Evolutionary conservation across 2,329 filamentous ascomycete genomes (phyloP), one percentile per base, ranked within the genome.

Genomic region (Aureobasidium melanogenum): DNA sequence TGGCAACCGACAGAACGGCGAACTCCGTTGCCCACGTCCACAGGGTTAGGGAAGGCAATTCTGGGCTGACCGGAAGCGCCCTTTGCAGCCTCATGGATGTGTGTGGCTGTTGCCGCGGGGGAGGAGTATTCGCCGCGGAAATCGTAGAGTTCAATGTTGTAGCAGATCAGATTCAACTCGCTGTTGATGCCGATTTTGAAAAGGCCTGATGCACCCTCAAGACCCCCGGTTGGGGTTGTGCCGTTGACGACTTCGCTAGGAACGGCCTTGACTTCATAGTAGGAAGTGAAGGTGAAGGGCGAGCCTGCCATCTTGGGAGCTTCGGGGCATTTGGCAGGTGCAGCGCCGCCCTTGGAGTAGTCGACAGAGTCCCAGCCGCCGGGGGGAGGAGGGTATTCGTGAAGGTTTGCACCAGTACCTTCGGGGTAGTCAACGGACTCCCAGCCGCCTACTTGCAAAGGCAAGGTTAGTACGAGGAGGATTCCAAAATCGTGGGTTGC

Each of bases 141-240:
- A 63, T 74, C 74, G 46, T 73, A 69, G 48, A 83, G 72, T 39
- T 75, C 79, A 69, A 83, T 82, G 72, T 82, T 78, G 67, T 75
- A 77, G 74, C 75, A 77, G 69, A 78, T 76, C 55, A 71, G 69
- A 67, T 78, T 73, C 60, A 72, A 66, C 15, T 72, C 66, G 30
- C 75, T 72, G 73, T 83, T 82, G 71, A 84, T 77, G 64, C 79
- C 80, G 66, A 78, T 80, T 66, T 79, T 77, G 75, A 78, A 84
- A 62, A 76, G 70, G 22, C 80, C 81, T 38, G 71, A 69, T 41
- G 78, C 75, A 36, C 78, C 77, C 41, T 71, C 66, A 14, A 79
- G 70, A 7, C 79, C 78, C 28, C 75, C 75, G 1, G 72, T 68
- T 4, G 68, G 65, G 22, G 47, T 48, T 30, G 63, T 63, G 43